Percentiles rank a stretch among this genome's conserved stretches.
phyloP scores from a whole-genome alignment of 768 basidiomycete genomes.

The Lentinus tigrinus region DNA sequence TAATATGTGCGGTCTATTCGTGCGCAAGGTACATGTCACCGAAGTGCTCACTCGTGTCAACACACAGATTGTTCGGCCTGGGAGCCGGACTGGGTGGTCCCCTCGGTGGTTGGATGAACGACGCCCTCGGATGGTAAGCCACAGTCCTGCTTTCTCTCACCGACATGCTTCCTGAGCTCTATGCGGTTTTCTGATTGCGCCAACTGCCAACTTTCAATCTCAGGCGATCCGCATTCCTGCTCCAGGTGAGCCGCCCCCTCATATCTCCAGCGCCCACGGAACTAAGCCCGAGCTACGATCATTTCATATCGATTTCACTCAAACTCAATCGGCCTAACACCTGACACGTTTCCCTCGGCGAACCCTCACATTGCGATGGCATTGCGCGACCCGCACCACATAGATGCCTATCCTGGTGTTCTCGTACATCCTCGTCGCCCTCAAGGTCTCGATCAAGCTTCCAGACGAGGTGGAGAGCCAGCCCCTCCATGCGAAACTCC shows the following conservation, averaged over 20 bases:
- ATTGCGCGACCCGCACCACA: not conserved
- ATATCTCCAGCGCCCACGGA: slow-evolving; percentile 11
- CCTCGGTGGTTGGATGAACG: slow-evolving; percentile 82
- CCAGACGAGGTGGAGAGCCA: slow-evolving; percentile 66
- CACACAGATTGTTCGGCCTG: slow-evolving; percentile 70
- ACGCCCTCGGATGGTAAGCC: slow-evolving; percentile 79
- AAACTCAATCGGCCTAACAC: slow-evolving; percentile 9
- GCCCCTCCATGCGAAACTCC: slow-evolving; percentile 58
- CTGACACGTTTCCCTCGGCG: slow-evolving; percentile 7
- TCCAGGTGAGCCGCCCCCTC: slow-evolving; percentile 57
- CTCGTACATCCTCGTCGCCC: slow-evolving; percentile 66
- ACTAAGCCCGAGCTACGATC: slow-evolving; percentile 14
- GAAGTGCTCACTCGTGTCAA: slow-evolving; percentile 1
- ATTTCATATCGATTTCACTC: slow-evolving; percentile 6
- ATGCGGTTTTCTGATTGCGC: slow-evolving; percentile 44
- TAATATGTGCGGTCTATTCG: slow-evolving; percentile 61
- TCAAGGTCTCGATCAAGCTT: slow-evolving; percentile 77
- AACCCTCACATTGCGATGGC: not conserved
- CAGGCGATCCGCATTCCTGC: slow-evolving; percentile 84
- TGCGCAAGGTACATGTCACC: not conserved
- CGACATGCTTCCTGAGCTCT: slow-evolving; percentile 46
- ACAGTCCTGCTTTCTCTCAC: not conserved
- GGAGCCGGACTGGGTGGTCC: slow-evolving; percentile 83
- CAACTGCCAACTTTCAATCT: not conserved
- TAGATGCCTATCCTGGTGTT: slow-evolving; percentile 78